phyloP scores from a whole-genome alignment of 805 yeast genomes.

The Kodamaea leandrae region DNA sequence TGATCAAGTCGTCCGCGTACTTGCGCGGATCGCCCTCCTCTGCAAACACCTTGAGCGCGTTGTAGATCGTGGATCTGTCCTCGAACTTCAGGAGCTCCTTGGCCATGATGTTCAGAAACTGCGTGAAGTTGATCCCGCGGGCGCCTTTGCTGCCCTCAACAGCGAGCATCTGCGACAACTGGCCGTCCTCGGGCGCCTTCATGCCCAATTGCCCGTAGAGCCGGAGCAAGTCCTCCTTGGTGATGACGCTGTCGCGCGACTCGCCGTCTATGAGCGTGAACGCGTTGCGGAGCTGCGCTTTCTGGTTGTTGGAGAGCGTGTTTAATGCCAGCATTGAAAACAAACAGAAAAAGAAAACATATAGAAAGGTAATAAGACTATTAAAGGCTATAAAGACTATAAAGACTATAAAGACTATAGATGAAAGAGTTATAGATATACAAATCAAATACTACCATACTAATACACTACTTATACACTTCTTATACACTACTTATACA shows the following conservation, averaged over 20 bases:
- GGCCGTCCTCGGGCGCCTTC: conserved; percentile 39
- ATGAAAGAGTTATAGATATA: not conserved
- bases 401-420: not conserved
- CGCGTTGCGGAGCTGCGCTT: conserved; percentile 65
- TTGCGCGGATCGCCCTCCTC: conserved; percentile 21
- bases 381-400: not conserved
- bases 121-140: conserved; percentile 57
- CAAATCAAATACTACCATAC: too few relatives aligned
- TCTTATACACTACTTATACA: not conserved
- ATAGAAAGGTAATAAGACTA: not conserved
- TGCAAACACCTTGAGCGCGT: conserved; percentile 59
- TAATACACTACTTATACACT: not conserved
- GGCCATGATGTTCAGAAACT: conserved; percentile 63
- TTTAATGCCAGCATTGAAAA: conserved; percentile 25
- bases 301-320: conserved; percentile 57
- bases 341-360: not conserved
- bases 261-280: conserved; percentile 82
- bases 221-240: conserved; percentile 52
- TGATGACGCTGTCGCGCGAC: conserved; percentile 62
- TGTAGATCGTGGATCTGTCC: conserved; percentile 48
- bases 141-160: conserved; percentile 15
- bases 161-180: conserved; percentile 50
- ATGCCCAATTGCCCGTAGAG: conserved; percentile 55
- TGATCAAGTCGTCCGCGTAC: conserved; percentile 34
- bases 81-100: conserved; percentile 50